phyloP scores from a whole-genome alignment of 2,329 filamentous ascomycete species.

The Furcasterigmium furcatum region DNA sequence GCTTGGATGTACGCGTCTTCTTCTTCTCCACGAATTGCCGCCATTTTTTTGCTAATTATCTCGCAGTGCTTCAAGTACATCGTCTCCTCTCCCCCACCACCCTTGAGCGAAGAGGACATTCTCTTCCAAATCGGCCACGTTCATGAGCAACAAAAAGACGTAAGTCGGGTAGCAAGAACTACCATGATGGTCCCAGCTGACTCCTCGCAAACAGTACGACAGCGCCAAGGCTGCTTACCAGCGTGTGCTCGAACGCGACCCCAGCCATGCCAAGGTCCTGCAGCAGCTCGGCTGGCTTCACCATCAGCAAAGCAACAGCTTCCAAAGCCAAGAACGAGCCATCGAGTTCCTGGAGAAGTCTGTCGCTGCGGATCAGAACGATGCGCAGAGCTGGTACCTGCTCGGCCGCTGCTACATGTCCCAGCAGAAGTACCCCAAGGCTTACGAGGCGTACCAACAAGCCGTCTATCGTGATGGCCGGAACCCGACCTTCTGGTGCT shows the following conservation, averaged over 20 bases:
- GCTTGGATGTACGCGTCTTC: slow-evolving; percentile 69
- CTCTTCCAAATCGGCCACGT: slow-evolving; percentile 99
- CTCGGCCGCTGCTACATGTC: slow-evolving; percentile 99
- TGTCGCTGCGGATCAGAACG: slow-evolving; percentile 85
- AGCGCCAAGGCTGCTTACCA: slow-evolving; percentile 89
- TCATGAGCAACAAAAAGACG: slow-evolving; percentile 97
- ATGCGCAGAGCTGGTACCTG: slow-evolving; percentile 98
- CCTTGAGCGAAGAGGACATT: slow-evolving; percentile 94
- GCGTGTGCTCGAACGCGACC: slow-evolving; percentile 89
- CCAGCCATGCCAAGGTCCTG: slow-evolving; percentile 94
- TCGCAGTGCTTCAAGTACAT: slow-evolving; percentile 95
- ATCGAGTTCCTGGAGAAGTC: slow-evolving; percentile 98
- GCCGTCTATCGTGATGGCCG: slow-evolving; percentile 96
- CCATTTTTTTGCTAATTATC: slow-evolving; percentile 23
- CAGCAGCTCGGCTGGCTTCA: slow-evolving; percentile 98
- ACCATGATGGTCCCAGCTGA: slow-evolving; percentile 23
- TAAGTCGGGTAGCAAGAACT: slow-evolving; percentile 45
- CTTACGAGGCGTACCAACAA: slow-evolving; percentile 97
- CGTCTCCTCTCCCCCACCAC: slow-evolving; percentile 85
- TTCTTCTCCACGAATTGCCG: neutral
- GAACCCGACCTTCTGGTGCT: slow-evolving; percentile 99
- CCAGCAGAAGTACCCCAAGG: slow-evolving; percentile 97
- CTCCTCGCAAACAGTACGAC: slow-evolving; percentile 66
- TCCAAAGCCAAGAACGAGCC: slow-evolving; percentile 88
- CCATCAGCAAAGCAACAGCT: slow-evolving; percentile 91